These are phyloP conservation scores for Chalaropsis thielavioides DNA, from an alignment of 2,329 filamentous ascomycete genomes.

Conservation along the genomic window DNA sequence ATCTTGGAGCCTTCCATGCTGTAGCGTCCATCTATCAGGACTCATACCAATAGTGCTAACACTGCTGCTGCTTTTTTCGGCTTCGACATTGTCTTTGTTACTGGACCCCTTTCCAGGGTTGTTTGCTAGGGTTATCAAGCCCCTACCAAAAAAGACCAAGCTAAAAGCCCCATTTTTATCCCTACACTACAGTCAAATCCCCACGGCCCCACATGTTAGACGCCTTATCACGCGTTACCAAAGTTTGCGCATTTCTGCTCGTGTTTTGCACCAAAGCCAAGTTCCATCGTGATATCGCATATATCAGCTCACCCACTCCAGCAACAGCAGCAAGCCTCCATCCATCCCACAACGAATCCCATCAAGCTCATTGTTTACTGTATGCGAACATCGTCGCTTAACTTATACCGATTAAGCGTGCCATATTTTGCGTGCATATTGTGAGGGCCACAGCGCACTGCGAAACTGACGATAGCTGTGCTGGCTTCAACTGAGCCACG, in stretches of 20 bases:
- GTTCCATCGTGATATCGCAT: slow-evolving; percentile 12
- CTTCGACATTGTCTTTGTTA: too few species aligned
- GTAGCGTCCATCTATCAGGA: too few species aligned
- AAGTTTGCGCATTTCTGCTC: background rate
- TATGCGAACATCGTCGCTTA: background rate
- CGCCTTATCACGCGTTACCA: slow-evolving; percentile 6
- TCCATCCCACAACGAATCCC: background rate
- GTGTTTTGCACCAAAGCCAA: slow-evolving; percentile 4
- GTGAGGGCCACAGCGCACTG: background rate
- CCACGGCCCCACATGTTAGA: background rate
- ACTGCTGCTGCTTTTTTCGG: too few species aligned
- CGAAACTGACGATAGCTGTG: background rate
- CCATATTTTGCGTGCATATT: background rate
- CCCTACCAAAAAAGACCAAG: too few species aligned
- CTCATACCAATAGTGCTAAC: too few species aligned
- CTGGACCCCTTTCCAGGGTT: too few species aligned
- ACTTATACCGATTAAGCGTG: background rate
- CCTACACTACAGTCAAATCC: background rate
- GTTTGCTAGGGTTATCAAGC: too few species aligned
- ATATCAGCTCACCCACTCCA: slow-evolving; percentile 1
- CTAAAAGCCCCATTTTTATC: background rate
- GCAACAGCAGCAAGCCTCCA: background rate
- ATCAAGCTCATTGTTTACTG: background rate
- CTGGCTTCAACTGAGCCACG: too few species aligned
- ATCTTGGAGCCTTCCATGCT: too few species aligned